Evolutionary conservation across 2,329 filamentous ascomycete species (phyloP), one percentile per base, ranked within the genome.

Genomic region (Fusarium irregulare): DNA sequence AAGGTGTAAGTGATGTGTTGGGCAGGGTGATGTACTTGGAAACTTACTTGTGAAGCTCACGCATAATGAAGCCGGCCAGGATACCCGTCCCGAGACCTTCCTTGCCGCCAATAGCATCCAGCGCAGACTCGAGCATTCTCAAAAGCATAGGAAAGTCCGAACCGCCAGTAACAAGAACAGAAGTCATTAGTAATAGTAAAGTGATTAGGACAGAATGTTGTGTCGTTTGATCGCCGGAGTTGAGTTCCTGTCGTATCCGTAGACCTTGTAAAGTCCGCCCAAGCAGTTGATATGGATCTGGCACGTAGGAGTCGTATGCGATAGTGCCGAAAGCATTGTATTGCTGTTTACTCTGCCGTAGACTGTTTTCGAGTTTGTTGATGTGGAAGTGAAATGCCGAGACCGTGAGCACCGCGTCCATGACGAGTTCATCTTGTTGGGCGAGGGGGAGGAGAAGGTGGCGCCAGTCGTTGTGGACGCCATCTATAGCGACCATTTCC

Each of bases 1-100:
- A 2, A 2, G 2, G 6, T 28, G 30, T 64, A 13, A 64, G 41
- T 2, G 0, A 2, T 4, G 2, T 6, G 6, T 6, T 3, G 7
- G 3, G 0, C 2, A 5, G 30, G 1, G 1, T 2, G 16, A n/a
- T 8, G 1, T 6, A 1, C 6, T 1, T n/a, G 0, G 6, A 0
- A 7, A 61, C 75, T 59, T 44, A 77, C 75, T 77, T 77, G 51
- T 73, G 61, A 12, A 76, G 58, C n/a, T 77, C 73, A 0, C 73
- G 58, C 54, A 75, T 68, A 0, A 75, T 71, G 1, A 77, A 77
- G 0, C 62, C 64, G 0, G 68, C 62, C 23, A 75, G 6, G 0
- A 71, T 74, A 0, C 71, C 75, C 0, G 68, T 51, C 1, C 76
- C 73, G 0, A 78, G 49, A 0, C 65, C 70, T 0, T 68, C 34